Evolutionary conservation across 2,329 filamentous ascomycete genomes (phyloP).

Genomic region (Sporothrix brasiliensis): DNA sequence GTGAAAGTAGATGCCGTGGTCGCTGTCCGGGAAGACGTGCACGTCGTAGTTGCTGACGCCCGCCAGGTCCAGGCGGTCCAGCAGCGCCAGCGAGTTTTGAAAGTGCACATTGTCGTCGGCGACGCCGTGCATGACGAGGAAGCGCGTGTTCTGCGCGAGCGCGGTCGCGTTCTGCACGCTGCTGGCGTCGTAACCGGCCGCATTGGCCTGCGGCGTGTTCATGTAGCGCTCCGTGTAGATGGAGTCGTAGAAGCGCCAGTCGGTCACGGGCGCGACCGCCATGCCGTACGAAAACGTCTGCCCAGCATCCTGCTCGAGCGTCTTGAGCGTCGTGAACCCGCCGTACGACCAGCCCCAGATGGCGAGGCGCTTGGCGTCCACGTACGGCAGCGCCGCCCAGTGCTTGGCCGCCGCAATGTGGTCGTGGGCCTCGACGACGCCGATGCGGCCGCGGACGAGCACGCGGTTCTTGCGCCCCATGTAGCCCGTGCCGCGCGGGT

Average conservation of each 20-base stretch:
- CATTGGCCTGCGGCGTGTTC: slow-evolving; percentile 87
- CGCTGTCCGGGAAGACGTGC: slow-evolving; percentile 93
- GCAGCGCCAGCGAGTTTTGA: slow-evolving; percentile 85
- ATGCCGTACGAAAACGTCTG: slow-evolving; percentile 94
- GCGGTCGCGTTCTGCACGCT: slow-evolving; percentile 74
- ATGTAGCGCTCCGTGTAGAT: slow-evolving; percentile 98
- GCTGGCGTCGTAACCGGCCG: slow-evolving; percentile 72
- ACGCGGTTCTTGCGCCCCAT: slow-evolving; percentile 83
- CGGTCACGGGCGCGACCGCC: slow-evolving; percentile 97
- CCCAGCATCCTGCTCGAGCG: slow-evolving; percentile 86
- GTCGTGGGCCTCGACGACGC: slow-evolving; percentile 81
- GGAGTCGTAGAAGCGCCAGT: slow-evolving; percentile 94
- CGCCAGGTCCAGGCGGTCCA: slow-evolving; percentile 82
- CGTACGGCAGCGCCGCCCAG: slow-evolving; percentile 79
- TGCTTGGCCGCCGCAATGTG: slow-evolving; percentile 88
- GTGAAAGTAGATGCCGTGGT: slow-evolving; percentile 94
- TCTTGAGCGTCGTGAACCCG: slow-evolving; percentile 93
- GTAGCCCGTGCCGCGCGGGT: slow-evolving; percentile 89
- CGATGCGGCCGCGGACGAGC: slow-evolving; percentile 79
- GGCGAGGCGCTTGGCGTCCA: slow-evolving; percentile 78
- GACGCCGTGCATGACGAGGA: slow-evolving; percentile 94
- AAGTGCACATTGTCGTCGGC: slow-evolving; percentile 97
- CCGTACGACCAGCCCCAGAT: slow-evolving; percentile 99
- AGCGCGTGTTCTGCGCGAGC: slow-evolving; percentile 76
- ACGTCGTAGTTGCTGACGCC: slow-evolving; percentile 93